These are phyloP conservation scores for Sporormia fimetaria DNA, from an alignment of 495 filamentous ascomycete genomes.

Conservation along the genomic window DNA sequence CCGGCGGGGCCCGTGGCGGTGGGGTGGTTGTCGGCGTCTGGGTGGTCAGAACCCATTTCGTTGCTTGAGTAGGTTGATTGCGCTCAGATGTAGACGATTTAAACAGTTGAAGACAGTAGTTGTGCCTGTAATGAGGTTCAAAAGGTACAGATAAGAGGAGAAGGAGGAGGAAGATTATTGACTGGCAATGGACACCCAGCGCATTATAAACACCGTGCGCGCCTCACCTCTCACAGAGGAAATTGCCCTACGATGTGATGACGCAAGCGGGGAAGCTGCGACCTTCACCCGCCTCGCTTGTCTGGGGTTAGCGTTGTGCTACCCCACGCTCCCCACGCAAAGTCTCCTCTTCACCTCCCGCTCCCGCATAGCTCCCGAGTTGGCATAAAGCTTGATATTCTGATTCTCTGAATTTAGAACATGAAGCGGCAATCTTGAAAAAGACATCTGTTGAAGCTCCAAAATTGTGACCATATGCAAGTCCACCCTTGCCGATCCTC, in stretches of 20 bases:
- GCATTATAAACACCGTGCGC: too few relatives aligned
- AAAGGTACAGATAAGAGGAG: neutral
- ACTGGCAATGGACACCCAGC: too few relatives aligned
- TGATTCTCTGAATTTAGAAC: neutral
- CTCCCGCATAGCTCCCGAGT: neutral
- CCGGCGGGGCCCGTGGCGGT: slow-evolving; percentile 44
- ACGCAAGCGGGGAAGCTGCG: slow-evolving; percentile 18
- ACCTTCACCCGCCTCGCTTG: neutral
- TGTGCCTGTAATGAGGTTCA: neutral
- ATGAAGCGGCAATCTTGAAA: neutral
- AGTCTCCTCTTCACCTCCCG: neutral
- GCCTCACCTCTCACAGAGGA: too few relatives aligned
- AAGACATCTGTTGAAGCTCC: neutral
- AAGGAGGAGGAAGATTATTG: too few relatives aligned
- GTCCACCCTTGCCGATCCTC: too few relatives aligned
- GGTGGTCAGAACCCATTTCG: slow-evolving; percentile 28
- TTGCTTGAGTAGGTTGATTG: too few relatives aligned
- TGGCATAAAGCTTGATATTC: neutral
- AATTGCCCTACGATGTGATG: slow-evolving; percentile 4
- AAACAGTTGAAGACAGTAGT: neutral
- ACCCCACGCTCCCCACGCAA: neutral
- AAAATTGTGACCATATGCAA: too few relatives aligned
- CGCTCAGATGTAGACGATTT: slow-evolving; percentile 1
- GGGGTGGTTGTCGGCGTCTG: slow-evolving; percentile 41
- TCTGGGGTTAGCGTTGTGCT: neutral